Conservation (phyloP, 148 eudicot species). For the Chenopodium quinoa region DNA sequence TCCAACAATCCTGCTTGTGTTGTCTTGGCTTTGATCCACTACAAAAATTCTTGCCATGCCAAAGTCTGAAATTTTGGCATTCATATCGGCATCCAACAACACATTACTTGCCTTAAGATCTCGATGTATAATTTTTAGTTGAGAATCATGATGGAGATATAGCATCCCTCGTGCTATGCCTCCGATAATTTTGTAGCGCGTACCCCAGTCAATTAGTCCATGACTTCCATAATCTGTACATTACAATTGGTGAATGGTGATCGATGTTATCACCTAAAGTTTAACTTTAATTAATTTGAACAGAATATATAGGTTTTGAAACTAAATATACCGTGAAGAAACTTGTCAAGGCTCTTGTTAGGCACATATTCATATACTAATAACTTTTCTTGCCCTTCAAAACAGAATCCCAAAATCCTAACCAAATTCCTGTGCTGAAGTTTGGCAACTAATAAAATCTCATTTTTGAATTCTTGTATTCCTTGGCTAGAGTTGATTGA, state of each 20-base stretch:
- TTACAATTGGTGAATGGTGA: not conserved
- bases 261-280: too few relatives aligned
- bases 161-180: slow-evolving; percentile 32
- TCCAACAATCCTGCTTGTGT: slow-evolving; percentile 38
- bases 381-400: slow-evolving; percentile 25
- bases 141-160: slow-evolving; percentile 43
- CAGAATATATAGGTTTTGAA: too few relatives aligned
- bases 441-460: slow-evolving; percentile 32
- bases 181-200: slow-evolving; percentile 24
- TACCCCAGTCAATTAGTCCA: slow-evolving; percentile 13
- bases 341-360: slow-evolving; percentile 31
- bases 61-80: slow-evolving; percentile 40
- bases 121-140: slow-evolving; percentile 32
- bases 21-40: slow-evolving; percentile 29
- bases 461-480: slow-evolving; percentile 28
- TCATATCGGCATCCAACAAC: slow-evolving; percentile 35
- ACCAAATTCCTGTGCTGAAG: slow-evolving; percentile 33
- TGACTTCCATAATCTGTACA: slow-evolving; percentile 18
- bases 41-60: slow-evolving; percentile 38
- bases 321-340: slow-evolving; percentile 25
- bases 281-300: too few relatives aligned
- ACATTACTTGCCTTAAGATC: slow-evolving; percentile 42
- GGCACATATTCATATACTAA: slow-evolving; percentile 30
- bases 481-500: slow-evolving; percentile 23
- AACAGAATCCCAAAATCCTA: slow-evolving; percentile 30